Base-by-base conservation (phyloP, 2,329 filamentous ascomycete species). In the Trichoderma atroviride region DNA sequence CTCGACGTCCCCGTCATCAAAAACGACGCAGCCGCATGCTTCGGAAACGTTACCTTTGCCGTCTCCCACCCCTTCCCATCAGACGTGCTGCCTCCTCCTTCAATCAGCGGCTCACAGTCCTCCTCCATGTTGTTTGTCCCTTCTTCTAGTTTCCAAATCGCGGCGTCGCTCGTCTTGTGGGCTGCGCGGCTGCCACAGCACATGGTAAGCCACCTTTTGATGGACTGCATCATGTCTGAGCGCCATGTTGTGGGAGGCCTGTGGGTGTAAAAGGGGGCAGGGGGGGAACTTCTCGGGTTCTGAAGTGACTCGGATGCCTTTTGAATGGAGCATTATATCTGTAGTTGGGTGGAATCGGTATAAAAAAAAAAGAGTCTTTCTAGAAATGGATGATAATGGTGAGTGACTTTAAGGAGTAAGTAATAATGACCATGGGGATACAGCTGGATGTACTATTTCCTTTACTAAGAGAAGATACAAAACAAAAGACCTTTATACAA, bases 11-110 rank as follows among this genome's bases (percentile, higher is more conserved):
- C 78, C 7, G 81, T 84, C 72, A 74, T 78, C 61, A 85, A 73
- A 72, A 82, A 83, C 5, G 81, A 80, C 5, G 78, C 70, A 1
- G 78, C 80, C 1, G 83, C 82, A 69, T 84, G 79, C n/a, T 75
- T 79, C 3, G 83, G 83, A 64, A 70, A 71, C 27, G 65, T 57
- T 27, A 55, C 24, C 35, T 43, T 60, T 35, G 24, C 22, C 16
- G 24, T 35, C 66, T 65, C 55, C 43, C 53, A 68, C 13, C 65
- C 66, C 35, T 72, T 16, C 47, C 13, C 35, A 50, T 61, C 57
- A 11, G 31, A 11, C 19, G 19, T 13, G 9, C 24, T 24, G 16
- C 33, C 57, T 13, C 22, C 33, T 7, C 40, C 47, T 43, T 68
- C 33, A 9, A 77, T 40, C 19, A 77, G 55, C 2, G 76, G 76